Base-by-base conservation (phyloP, 495 filamentous ascomycete genomes). In the Cladorrhinum samala region DNA sequence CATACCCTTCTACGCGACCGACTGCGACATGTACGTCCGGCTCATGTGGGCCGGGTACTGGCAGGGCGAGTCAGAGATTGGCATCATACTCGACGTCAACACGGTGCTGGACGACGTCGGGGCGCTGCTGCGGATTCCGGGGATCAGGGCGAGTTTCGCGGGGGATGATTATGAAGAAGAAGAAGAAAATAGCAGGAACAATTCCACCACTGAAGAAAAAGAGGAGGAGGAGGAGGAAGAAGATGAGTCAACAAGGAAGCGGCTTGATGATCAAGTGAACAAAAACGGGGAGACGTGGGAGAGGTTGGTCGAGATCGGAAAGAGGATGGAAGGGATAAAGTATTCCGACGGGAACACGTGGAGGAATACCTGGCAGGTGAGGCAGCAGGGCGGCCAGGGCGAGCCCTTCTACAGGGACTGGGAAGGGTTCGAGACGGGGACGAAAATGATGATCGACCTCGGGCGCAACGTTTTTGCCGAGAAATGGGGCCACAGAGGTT, bases 1-100 rank as follows among this genome's bases (percentile, higher is more conserved):
- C 27, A 83, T 85, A 38, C 81, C 81, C 3, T 83, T 74, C 62
- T 79, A 82, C 54, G 67, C 67, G 36, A 72, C 77, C 16, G 78
- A 84, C 52, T 66, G 64, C 52, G 64, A 66, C 56, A 59, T 59
- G 49, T 78, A 83, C 62, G 66, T 73, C 11, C 74, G 81, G 2
- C 59, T 82, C 6, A 69, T 70, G 49, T 81, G 81, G 79, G 71
- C 65, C 4, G 72, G 70, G 2, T 81, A 73, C 59, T 71, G 67
- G 59, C 75, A 77, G 45, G 64, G 70, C 14, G 61, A 75, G 46
- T 71, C 67, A 30, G 56, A 67, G 8, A 71, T 68, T 0, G 81
- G 80, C 0, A 55, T 71, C 16, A 60, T 83, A 1, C 74, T 69
- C 36, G 81, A 84, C 57, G 75, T 83, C 1, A 69, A 62, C 9